Evolutionary conservation across 306 rosid species (phyloP), one percentile per base, ranked within the genome.

Genomic region (Fragaria iinumae): DNA sequence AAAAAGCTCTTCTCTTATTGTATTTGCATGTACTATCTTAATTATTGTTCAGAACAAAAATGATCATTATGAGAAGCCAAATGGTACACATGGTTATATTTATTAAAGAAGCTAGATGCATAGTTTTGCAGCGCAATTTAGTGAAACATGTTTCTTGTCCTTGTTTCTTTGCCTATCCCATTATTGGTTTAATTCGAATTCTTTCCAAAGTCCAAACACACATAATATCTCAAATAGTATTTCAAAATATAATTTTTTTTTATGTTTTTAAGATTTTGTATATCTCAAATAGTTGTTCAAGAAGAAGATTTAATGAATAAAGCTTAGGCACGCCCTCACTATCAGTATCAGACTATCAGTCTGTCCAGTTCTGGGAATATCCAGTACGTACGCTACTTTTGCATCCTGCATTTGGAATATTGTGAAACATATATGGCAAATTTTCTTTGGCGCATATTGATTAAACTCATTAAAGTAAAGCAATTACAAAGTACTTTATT

Each of bases 261-360:
- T 2, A 32, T 32, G 34, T 32, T 32, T 32, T 32, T 32, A 32
- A 32, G 34, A 32, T 32, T 32, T 32, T 32, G 34, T 32, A 32
- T 32, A 32, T 32, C 34, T 32, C 11, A 56, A 56, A 10, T 9
- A 56, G 29, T 27, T 47, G 17, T 16, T 7, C 32, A 21, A n/a
- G 72, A 12, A 44, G 53, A 23, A 23, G 52, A 43, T 20, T 34
- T 36, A 6, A 25, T 36, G 8, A 5, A 11, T 36, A 20, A n/a
- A 59, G 43, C 52, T 44, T 57, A 53, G 44, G 76, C 76, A 72
- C n/a, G 76, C 36, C 76, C n/a, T 53, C 67, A n/a, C 50, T 32
- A 32, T 38, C 52, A 21, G 38, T 38, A 34, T 38, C 67, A 21
- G 36, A n/a, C 50, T 32, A 32, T 38, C 52, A 21, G 38, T 38